Evolutionary conservation across 2,329 filamentous ascomycete genomes (phyloP), one percentile per base, ranked within the genome.

Genomic region (Chaetomium sp.): DNA sequence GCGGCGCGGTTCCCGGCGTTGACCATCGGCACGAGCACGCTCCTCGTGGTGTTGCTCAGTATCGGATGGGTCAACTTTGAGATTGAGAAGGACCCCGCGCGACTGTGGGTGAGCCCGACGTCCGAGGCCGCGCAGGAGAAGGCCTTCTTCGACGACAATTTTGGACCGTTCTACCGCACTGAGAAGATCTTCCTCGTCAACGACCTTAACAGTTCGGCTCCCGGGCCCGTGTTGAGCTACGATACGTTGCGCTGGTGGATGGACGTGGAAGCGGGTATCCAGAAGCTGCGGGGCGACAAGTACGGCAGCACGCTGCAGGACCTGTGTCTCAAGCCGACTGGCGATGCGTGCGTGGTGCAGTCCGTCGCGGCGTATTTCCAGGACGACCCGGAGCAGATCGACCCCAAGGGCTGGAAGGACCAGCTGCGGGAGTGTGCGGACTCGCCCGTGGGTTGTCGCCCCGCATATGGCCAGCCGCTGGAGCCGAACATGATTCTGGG

Each of bases 121-220:
- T 97, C 94, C 4, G 82, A 85, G 49, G 92, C 95, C 19, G 94
- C 94, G 0, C 81, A 90, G 68, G 92, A 99, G 69, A 99, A 99
- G 74, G 80, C 81, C 1, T 99, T 95, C 68, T 99, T 97, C 62
- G 95, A 99, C 68, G 70, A 81, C 38, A 91, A 90, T 64, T 99
- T 99, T 68, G 95, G 94, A 0, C 91, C 92, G 0, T 99, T 99
- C 67, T 99, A 94, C 72, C 88, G 94, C 42, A 88, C 91, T 0
- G 89, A 99, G 70, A 94, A 99, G 72, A 83, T 86, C 0, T 99
- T 99, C 70, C 71, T 99, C 11, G 90, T 97, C 59, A 99, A 97
- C 61, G 91, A 96, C 63, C 91, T 85, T 0, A 69, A 79, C 0
- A 65, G 78, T 2, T 76, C 77, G 2, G 82, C 81, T 0, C 79